These are phyloP conservation scores for Scheffersomyces parashehatae DNA, from an alignment of 1,139 yeast genomes.

Conservation along the genomic window DNA sequence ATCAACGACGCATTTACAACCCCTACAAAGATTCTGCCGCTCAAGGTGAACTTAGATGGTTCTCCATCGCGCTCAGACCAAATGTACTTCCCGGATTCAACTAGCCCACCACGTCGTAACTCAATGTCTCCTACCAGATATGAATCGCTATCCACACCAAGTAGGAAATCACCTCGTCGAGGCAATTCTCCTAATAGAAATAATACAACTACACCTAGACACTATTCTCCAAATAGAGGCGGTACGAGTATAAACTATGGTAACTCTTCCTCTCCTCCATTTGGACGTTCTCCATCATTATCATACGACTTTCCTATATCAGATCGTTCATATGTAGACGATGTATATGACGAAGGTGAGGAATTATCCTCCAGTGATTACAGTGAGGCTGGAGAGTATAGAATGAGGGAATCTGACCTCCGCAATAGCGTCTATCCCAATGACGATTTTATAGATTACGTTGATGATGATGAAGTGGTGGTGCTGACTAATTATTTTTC, in stretches of 20 bases:
- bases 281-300: conserved; percentile 17
- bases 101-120: too few relatives aligned
- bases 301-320: conserved; percentile 6
- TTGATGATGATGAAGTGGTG: conserved; percentile 15
- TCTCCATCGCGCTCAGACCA: too few relatives aligned
- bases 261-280: conserved; percentile 36
- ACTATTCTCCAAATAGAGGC: conserved; percentile 4
- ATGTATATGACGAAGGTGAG: conserved; percentile 11
- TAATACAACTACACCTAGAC: background rate
- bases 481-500: conserved; percentile 23
- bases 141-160: too few relatives aligned
- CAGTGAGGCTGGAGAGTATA: background rate
- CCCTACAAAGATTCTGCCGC: conserved; percentile 20
- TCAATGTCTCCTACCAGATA: background rate
- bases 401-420: background rate
- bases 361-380: conserved; percentile 3
- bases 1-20: conserved; percentile 14
- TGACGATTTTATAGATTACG: conserved; percentile 3
- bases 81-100: too few relatives aligned
- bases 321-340: conserved; percentile 1
- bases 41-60: conserved; percentile 1
- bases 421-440: background rate
- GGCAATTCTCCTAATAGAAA: background rate
- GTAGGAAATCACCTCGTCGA: too few relatives aligned
- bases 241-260: conserved; percentile 11